These are phyloP conservation scores for Cinnamomum chago DNA, from an alignment of 164 flowering plant genomes.

Conservation along the genomic window DNA sequence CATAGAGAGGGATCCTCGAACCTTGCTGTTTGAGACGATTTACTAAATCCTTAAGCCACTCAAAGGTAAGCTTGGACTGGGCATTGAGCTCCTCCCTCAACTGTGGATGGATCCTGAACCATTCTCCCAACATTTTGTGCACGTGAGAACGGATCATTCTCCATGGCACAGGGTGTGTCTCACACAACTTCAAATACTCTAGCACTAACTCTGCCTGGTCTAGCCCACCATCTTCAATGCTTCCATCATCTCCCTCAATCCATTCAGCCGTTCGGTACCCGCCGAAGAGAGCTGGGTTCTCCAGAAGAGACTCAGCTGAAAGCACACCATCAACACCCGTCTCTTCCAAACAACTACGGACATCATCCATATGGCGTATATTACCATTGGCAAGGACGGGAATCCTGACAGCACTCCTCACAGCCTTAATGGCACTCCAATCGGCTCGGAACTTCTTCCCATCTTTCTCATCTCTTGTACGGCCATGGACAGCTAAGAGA, in stretches of 20 bases:
- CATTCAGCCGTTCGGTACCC: slow-evolving; percentile 81
- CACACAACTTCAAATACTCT: slow-evolving; percentile 86
- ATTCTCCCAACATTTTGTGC: slow-evolving; percentile 87
- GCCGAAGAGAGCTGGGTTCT: slow-evolving; percentile 92
- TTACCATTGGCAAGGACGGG: slow-evolving; percentile 98
- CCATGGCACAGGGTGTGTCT: slow-evolving; percentile 91
- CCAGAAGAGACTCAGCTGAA: slow-evolving; percentile 93
- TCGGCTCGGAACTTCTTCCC: slow-evolving; percentile 73
- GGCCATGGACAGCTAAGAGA: slow-evolving; percentile 93
- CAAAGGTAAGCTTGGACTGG: slow-evolving; percentile 71
- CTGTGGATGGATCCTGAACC: slow-evolving; percentile 68
- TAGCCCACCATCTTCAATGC: slow-evolving; percentile 32
- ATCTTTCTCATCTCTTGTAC: slow-evolving; percentile 92
- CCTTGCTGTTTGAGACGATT: slow-evolving; percentile 59
- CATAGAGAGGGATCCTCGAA: slow-evolving; percentile 59
- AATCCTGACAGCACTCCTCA: slow-evolving; percentile 63
- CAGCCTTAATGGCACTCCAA: slow-evolving; percentile 80
- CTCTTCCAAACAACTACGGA: slow-evolving; percentile 51
- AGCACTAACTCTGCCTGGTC: slow-evolving; percentile 69
- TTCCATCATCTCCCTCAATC: slow-evolving; percentile 35
- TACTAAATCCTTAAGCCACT: slow-evolving; percentile 73
- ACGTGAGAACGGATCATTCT: slow-evolving; percentile 91
- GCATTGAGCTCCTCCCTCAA: slow-evolving; percentile 77
- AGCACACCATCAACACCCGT: slow-evolving; percentile 93
- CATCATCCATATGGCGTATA: slow-evolving; percentile 81